phyloP scores from a whole-genome alignment of 768 basidiomycete genomes.

The Boletus tomentosulus region DNA sequence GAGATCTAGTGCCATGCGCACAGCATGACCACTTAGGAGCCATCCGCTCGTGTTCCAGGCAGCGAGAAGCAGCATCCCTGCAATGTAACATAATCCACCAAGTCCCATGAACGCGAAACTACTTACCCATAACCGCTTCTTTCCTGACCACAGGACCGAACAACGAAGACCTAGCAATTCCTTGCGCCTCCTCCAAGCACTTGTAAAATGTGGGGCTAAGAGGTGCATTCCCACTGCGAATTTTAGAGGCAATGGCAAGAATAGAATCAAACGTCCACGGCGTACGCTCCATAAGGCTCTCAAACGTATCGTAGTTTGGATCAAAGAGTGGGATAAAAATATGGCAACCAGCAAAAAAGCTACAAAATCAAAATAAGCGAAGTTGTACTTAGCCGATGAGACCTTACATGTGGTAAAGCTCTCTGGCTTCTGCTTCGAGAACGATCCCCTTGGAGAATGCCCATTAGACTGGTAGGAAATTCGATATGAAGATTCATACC shows the following conservation, averaged over 20 bases:
- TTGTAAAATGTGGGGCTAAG: constrained; percentile 84
- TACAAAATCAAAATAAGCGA: constrained; percentile 29
- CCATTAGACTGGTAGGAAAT: neutral
- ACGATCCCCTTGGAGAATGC: constrained; percentile 65
- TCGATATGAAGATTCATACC: constrained; percentile 32
- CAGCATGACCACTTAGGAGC: constrained; percentile 92
- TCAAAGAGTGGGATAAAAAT: constrained; percentile 96
- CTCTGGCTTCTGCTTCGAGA: constrained; percentile 78
- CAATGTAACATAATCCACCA: constrained; percentile 1
- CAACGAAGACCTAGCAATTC: constrained; percentile 88
- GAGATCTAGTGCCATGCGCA: constrained; percentile 94
- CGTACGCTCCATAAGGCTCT: constrained; percentile 84
- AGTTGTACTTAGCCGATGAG: constrained; percentile 8
- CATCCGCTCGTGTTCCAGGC: constrained; percentile 95
- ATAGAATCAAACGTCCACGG: constrained; percentile 97
- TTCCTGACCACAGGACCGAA: constrained; percentile 93
- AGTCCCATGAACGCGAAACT: constrained; percentile 6
- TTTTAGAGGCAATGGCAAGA: constrained; percentile 87
- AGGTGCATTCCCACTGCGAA: constrained; percentile 85
- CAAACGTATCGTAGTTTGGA: constrained; percentile 89
- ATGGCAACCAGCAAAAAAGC: constrained; percentile 95
- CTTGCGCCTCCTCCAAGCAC: constrained; percentile 91
- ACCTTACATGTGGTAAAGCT: constrained; percentile 84
- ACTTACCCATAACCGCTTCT: constrained; percentile 86
- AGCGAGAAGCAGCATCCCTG: constrained; percentile 87